phyloP scores from a whole-genome alignment of 495 filamentous ascomycete genomes.

The Penicillium roqueforti region DNA sequence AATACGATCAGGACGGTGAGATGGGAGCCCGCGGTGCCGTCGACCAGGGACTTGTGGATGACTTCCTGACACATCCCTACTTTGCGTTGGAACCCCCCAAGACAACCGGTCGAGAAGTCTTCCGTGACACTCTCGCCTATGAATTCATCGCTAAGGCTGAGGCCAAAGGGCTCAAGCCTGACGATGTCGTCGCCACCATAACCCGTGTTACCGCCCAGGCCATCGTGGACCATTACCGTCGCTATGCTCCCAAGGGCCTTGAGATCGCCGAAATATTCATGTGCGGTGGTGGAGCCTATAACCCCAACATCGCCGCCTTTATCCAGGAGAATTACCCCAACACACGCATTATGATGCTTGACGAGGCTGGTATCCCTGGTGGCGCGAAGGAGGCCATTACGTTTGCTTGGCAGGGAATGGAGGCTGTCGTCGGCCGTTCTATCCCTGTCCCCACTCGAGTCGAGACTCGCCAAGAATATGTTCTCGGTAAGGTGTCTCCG shows the following conservation, averaged over 20 bases:
- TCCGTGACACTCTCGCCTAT: slow-evolving; percentile 49
- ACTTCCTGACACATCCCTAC: slow-evolving; percentile 48
- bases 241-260: slow-evolving; percentile 46
- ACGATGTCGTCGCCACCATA: slow-evolving; percentile 53
- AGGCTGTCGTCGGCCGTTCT: slow-evolving; percentile 47
- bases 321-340: slow-evolving; percentile 47
- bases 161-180: slow-evolving; percentile 37
- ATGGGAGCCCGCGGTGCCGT: slow-evolving; percentile 51
- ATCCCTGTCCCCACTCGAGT: slow-evolving; percentile 51
- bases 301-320: slow-evolving; percentile 52
- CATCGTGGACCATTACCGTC: slow-evolving; percentile 52
- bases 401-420: slow-evolving; percentile 55
- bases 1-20: slow-evolving; percentile 45
- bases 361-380: slow-evolving; percentile 50
- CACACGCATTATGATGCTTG: slow-evolving; percentile 49
- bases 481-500: slow-evolving; percentile 50
- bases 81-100: slow-evolving; percentile 50
- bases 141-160: slow-evolving; percentile 45
- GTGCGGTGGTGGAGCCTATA: slow-evolving; percentile 55
- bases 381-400: slow-evolving; percentile 57
- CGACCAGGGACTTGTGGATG: slow-evolving; percentile 50
- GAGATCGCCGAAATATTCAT: slow-evolving; percentile 54
- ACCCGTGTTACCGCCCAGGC: slow-evolving; percentile 55
- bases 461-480: slow-evolving; percentile 44
- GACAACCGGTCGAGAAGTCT: slow-evolving; percentile 56